A percentile compares a stretch with the other conserved stretches of the same genome.
phyloP scores from a whole-genome alignment of 352 stramenopile species.

The Pythium rhizo-oryzae region DNA sequence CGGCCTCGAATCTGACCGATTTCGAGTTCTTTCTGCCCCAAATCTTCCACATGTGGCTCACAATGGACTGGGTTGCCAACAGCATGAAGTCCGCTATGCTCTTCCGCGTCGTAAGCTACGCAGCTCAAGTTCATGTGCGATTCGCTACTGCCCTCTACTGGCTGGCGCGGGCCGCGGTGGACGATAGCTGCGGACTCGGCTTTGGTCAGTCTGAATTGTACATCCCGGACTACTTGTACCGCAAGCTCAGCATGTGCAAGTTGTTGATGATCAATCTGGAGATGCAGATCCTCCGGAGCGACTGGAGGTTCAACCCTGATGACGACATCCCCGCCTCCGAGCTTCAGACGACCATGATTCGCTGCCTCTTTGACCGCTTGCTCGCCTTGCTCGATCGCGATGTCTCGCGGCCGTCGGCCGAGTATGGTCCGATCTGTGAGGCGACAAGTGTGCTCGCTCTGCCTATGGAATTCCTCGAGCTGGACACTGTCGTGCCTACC shows the following conservation, averaged over 20 bases:
- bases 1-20: slow-evolving; percentile 61
- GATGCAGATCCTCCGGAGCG: slow-evolving; percentile 67
- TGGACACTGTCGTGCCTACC: slow-evolving; percentile 29
- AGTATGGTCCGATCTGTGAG: slow-evolving; percentile 63
- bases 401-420: not conserved
- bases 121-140: slow-evolving; percentile 73
- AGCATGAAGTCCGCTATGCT: slow-evolving; percentile 77
- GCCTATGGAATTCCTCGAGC: slow-evolving; percentile 48
- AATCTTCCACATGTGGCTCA: slow-evolving; percentile 86
- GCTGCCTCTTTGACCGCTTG: slow-evolving; percentile 66
- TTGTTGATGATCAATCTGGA: slow-evolving; percentile 82
- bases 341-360: slow-evolving; percentile 62
- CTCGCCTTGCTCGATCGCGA: slow-evolving; percentile 42
- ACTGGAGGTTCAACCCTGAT: slow-evolving; percentile 67
- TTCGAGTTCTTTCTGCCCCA: slow-evolving; percentile 88
- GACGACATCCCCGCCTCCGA: slow-evolving; percentile 65
- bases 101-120: slow-evolving; percentile 73
- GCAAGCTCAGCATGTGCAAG: slow-evolving; percentile 84
- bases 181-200: slow-evolving; percentile 80
- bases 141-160: slow-evolving; percentile 84
- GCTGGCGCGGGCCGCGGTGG: slow-evolving; percentile 72
- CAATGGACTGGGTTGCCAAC: slow-evolving; percentile 74
- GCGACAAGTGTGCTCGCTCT: slow-evolving; percentile 47
- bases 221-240: slow-evolving; percentile 74
- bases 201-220: slow-evolving; percentile 80